phyloP scores from a whole-genome alignment of 75 land plant genomes.

The Pinus tabuliformis region DNA sequence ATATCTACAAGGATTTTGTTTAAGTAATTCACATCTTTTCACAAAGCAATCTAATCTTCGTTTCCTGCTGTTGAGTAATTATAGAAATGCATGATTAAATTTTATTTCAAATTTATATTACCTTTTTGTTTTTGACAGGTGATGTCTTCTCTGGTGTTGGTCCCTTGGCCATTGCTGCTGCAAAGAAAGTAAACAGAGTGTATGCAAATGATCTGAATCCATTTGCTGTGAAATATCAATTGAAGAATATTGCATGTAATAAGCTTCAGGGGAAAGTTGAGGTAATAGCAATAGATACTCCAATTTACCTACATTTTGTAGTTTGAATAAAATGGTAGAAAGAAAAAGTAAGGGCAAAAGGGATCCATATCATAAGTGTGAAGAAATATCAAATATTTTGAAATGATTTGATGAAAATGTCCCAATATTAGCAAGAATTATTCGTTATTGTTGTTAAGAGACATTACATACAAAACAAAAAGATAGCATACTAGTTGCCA shows the following conservation, averaged over 20 bases:
- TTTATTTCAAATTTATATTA: background rate
- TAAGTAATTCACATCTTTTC: background rate
- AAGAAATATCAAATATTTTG: background rate
- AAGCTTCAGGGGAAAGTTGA: constrained; percentile 75
- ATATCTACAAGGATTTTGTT: background rate
- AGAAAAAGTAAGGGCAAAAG: background rate
- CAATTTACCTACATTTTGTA: background rate
- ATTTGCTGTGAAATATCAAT: constrained; percentile 68
- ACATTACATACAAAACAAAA: background rate
- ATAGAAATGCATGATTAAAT: too few species aligned
- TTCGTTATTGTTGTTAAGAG: background rate
- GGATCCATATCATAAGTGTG: background rate
- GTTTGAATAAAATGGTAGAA: background rate
- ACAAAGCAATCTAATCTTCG: background rate
- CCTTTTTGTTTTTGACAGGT: constrained; percentile 42
- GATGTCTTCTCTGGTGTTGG: constrained; percentile 95
- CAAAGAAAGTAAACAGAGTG: constrained; percentile 79
- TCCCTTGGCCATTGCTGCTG: constrained; percentile 76
- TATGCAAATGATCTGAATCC: constrained; percentile 96
- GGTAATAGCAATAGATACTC: constrained; percentile 27
- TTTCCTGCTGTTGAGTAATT: background rate
- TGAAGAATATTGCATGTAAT: constrained; percentile 66
- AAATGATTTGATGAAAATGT: background rate
- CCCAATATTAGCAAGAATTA: too few species aligned
- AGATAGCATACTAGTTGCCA: background rate